Conservation (phyloP, 2,329 filamentous ascomycete species). For the Hypoxylon sp. region DNA sequence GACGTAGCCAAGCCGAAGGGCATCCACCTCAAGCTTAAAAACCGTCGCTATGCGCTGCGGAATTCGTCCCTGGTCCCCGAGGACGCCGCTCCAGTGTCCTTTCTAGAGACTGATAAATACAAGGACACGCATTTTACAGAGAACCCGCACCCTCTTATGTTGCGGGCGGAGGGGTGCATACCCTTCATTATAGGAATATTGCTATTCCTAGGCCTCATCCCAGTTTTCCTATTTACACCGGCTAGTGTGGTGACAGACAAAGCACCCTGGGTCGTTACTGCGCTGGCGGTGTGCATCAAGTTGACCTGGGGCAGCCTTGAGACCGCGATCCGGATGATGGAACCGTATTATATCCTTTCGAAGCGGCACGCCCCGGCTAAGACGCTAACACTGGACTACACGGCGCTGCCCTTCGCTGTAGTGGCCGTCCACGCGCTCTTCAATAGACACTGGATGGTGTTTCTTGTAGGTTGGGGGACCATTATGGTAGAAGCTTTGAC, state of each 20-base stretch:
- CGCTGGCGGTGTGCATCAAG: conserved; percentile 76
- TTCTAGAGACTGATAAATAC: conserved; percentile 62
- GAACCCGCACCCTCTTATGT: conserved; percentile 78
- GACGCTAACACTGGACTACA: conserved; percentile 80
- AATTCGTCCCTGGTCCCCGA: conserved; percentile 80
- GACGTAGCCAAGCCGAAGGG: conserved; percentile 76
- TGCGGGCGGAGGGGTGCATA: conserved; percentile 71
- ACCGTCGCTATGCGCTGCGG: conserved; percentile 76
- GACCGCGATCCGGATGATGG: conserved; percentile 78
- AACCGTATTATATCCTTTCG: conserved; percentile 80
- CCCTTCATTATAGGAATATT: conserved; percentile 72
- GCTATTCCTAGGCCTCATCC: conserved; percentile 70
- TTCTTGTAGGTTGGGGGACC: conserved; percentile 78
- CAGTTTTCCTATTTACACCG: conserved; percentile 72
- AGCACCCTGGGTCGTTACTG: conserved; percentile 76
- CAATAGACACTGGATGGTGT: conserved; percentile 76
- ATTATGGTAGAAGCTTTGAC: conserved; percentile 81
- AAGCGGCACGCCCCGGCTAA: conserved; percentile 74
- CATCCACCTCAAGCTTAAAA: conserved; percentile 77
- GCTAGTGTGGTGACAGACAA: conserved; percentile 70
- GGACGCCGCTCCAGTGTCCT: conserved; percentile 62
- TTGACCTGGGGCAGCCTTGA: conserved; percentile 78
- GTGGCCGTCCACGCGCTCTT: conserved; percentile 73
- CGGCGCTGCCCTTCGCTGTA: conserved; percentile 77
- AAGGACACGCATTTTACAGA: conserved; percentile 65